These are phyloP conservation scores for Exophiala lecanii-corni DNA, from an alignment of 2,329 filamentous ascomycete genomes.

Conservation along the genomic window DNA sequence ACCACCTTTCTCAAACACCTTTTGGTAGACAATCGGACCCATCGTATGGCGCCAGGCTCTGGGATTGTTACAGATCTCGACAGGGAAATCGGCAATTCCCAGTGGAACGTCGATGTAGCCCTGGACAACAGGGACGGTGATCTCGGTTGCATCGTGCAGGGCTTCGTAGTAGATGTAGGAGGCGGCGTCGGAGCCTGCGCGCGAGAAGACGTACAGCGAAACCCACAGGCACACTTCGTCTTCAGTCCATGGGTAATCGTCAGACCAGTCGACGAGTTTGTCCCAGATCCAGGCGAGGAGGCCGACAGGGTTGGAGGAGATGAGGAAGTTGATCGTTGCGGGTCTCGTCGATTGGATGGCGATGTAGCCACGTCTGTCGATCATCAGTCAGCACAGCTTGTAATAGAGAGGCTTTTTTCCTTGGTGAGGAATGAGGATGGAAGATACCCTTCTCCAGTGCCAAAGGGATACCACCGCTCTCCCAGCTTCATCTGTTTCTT, in stretches of 20 bases:
- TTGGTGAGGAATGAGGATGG: too few species aligned
- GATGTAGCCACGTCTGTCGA: conserved; percentile 52
- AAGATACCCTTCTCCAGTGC: conserved; percentile 40
- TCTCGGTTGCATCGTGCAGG: conserved; percentile 35
- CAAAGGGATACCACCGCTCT: too few species aligned
- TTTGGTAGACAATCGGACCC: conserved; percentile 45
- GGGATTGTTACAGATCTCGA: conserved; percentile 47
- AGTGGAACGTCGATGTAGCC: conserved; percentile 47
- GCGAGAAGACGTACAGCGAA: conserved; percentile 66
- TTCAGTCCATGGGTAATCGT: conserved; percentile 66
- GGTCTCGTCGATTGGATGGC: conserved; percentile 62
- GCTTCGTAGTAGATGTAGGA: conserved; percentile 65
- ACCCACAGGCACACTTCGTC: conserved; percentile 74
- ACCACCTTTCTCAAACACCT: conserved; percentile 41
- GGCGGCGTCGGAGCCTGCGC: conserved; percentile 61
- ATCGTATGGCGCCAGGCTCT: conserved; percentile 47
- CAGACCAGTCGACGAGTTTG: conserved; percentile 73
- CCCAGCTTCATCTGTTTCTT: conserved; percentile 48
- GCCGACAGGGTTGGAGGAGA: conserved; percentile 65
- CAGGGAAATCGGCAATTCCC: conserved; percentile 49
- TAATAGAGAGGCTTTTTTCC: too few species aligned
- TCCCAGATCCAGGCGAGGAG: conserved; percentile 75
- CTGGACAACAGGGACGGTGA: conserved; percentile 29
- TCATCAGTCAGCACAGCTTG: conserved; percentile 60
- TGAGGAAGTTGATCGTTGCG: conserved; percentile 64